phyloP scores from a whole-genome alignment of 768 basidiomycete genomes.

The Lactarius trivialis region DNA sequence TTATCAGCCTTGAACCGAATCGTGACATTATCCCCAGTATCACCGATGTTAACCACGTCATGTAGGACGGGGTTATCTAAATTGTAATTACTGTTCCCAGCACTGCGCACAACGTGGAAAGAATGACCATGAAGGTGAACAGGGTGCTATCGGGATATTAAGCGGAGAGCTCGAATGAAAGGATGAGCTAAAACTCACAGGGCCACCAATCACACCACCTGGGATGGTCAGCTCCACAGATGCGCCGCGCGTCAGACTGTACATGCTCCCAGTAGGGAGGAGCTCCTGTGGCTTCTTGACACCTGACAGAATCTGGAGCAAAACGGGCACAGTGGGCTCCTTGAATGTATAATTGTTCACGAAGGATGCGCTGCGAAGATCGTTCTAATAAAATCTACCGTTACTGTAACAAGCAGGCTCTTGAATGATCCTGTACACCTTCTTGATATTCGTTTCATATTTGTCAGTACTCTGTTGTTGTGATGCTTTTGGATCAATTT shows the following conservation, averaged over 20 bases:
- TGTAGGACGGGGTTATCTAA: slow-evolving; percentile 20
- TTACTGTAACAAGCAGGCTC: too few relatives aligned
- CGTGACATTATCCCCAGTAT: slow-evolving; percentile 11
- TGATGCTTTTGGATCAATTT: too few relatives aligned
- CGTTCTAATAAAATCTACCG: too few relatives aligned
- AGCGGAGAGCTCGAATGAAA: not conserved
- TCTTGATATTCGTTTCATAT: too few relatives aligned
- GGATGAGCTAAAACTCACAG: not conserved
- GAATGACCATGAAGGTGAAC: slow-evolving; percentile 18
- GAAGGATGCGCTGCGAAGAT: not conserved
- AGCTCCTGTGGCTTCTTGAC: not conserved
- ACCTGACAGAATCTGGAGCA: slow-evolving; percentile 17
- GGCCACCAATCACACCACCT: slow-evolving; percentile 4
- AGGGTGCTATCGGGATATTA: slow-evolving; percentile 8
- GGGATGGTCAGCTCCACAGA: slow-evolving; percentile 13
- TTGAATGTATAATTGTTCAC: not conserved
- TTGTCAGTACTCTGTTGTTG: too few relatives aligned
- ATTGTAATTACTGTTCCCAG: slow-evolving; percentile 17
- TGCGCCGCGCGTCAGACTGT: not conserved
- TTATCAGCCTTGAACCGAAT: slow-evolving; percentile 29
- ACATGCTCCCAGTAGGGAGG: slow-evolving; percentile 9
- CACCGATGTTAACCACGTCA: slow-evolving; percentile 21
- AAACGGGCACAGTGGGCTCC: slow-evolving; percentile 11
- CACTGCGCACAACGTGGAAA: slow-evolving; percentile 23
- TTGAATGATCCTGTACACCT: too few relatives aligned